Evolutionary conservation across 345 rosid species (phyloP), one percentile per base, ranked within the genome.

Genomic region (Linum tenue): DNA sequence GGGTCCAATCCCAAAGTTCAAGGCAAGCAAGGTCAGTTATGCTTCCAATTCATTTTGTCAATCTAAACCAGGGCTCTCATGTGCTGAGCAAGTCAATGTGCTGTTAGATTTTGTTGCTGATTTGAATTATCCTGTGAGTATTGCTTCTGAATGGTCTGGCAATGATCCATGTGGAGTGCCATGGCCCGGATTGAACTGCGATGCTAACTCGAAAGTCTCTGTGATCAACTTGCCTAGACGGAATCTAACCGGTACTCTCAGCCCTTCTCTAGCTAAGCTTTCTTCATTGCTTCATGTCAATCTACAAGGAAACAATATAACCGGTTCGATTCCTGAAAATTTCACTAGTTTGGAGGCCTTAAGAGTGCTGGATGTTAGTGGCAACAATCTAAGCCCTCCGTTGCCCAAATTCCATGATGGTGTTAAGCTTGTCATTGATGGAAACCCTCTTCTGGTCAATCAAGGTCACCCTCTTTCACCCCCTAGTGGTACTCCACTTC

Each of bases 1-100:
- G 77, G 86, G 86, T 55, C 75, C 81, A 16, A 70, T 80, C 51
- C 86, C 86, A 1, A 56, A 61, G 58, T 80, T 83, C 55, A 80
- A 76, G 69, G 70, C 79, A 11, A 72, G 75, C 62, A 76, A 83
- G 16, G 81, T 72, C 62, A 64, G 80, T 58, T 80, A 60, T 56
- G 76, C 22, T 62, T 73, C 79, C n/a, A 82, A 80, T 66, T 62
- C 36, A n/a, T 78, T 82, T 70, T 82, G 86, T 67, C 80, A 43
- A 35, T 43, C 73, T 12, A 16, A 74, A 57, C 69, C 84, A 17
- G 86, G 84, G 17, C 17, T 76, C 39, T 69, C 56, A 69, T 83
- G 86, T 78, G 75, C 76, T 43, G 73, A 80, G 16, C 71, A 74
- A 67, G 84, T 83, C 15, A 56, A 64, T 64, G 64, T 65, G 7